These are phyloP conservation scores for Euphrasia arctica DNA, from an alignment of 305 asterid species.

Conservation along the genomic window DNA sequence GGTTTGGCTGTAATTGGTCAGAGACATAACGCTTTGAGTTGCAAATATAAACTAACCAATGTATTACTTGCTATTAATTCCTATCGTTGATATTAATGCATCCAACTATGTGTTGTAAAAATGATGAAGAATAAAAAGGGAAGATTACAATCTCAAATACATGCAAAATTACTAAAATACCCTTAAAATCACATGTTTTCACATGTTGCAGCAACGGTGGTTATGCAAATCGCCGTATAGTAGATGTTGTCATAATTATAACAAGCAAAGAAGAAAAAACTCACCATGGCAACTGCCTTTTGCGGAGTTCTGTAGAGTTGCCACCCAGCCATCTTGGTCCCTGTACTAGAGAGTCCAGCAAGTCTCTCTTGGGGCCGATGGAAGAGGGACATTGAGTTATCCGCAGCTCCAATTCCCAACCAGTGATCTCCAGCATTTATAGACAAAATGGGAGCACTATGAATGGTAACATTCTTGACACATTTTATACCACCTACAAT, in stretches of 20 bases:
- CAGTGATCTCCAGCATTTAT: constrained; percentile 88
- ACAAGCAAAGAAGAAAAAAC: constrained; percentile 14
- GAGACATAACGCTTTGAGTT: too few relatives aligned
- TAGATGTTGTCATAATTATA: not conserved
- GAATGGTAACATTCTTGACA: constrained; percentile 77
- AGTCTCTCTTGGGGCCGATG: constrained; percentile 95
- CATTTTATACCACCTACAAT: constrained; percentile 69
- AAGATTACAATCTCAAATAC: constrained; percentile 15
- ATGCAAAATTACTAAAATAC: too few relatives aligned
- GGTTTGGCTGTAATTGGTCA: too few relatives aligned
- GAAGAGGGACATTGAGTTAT: constrained; percentile 95
- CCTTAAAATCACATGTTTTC: constrained; percentile 2
- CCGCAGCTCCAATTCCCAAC: constrained; percentile 97
- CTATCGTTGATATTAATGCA: not conserved
- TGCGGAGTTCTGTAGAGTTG: constrained; percentile 94
- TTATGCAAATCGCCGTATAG: too few relatives aligned
- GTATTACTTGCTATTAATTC: not conserved
- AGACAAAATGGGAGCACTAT: constrained; percentile 71
- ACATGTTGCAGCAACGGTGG: too few relatives aligned
- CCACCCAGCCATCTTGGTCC: constrained; percentile 91
- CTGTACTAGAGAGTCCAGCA: constrained; percentile 65
- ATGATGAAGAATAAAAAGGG: not conserved
- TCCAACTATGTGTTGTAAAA: not conserved
- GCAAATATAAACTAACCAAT: too few relatives aligned
- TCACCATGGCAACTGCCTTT: constrained; percentile 80